These are phyloP conservation scores for Diversispora epigaea DNA, from an alignment of 192 early-diverging fungal species.

Conservation along the genomic window DNA sequence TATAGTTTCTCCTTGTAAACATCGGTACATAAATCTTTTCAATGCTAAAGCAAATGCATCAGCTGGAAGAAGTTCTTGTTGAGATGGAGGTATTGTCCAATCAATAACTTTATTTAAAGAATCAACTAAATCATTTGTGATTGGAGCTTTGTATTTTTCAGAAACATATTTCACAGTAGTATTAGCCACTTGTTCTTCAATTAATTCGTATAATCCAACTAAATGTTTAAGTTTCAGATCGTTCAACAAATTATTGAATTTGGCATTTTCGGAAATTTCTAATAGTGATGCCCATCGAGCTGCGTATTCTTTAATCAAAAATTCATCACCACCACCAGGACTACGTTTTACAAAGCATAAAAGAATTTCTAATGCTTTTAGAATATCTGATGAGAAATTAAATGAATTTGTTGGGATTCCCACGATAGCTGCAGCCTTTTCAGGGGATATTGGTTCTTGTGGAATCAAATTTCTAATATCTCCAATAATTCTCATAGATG, in stretches of 20 bases:
- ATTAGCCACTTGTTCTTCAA: slow-evolving; percentile 25
- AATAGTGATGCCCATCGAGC: slow-evolving; percentile 23
- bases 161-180: slow-evolving; percentile 5
- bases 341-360: slow-evolving; percentile 34
- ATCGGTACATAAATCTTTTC: slow-evolving; percentile 15
- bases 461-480: slow-evolving; percentile 25
- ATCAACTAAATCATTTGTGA: background rate
- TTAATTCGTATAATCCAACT: slow-evolving; percentile 26
- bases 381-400: slow-evolving; percentile 7
- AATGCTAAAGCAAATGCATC: slow-evolving; percentile 1
- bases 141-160: slow-evolving; percentile 15
- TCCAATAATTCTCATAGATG: slow-evolving; percentile 19
- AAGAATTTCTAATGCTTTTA: slow-evolving; percentile 30
- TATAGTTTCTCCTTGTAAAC: background rate
- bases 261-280: background rate
- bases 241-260: background rate
- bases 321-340: slow-evolving; percentile 1
- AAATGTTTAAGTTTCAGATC: slow-evolving; percentile 23
- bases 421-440: slow-evolving; percentile 3
- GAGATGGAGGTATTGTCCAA: background rate
- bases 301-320: slow-evolving; percentile 25
- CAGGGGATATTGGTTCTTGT: slow-evolving; percentile 19
- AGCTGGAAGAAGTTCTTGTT: background rate
- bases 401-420: background rate
- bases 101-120: background rate